phyloP scores from a whole-genome alignment of 2,329 filamentous ascomycete species.

The Dendrostoma leiphaemia region DNA sequence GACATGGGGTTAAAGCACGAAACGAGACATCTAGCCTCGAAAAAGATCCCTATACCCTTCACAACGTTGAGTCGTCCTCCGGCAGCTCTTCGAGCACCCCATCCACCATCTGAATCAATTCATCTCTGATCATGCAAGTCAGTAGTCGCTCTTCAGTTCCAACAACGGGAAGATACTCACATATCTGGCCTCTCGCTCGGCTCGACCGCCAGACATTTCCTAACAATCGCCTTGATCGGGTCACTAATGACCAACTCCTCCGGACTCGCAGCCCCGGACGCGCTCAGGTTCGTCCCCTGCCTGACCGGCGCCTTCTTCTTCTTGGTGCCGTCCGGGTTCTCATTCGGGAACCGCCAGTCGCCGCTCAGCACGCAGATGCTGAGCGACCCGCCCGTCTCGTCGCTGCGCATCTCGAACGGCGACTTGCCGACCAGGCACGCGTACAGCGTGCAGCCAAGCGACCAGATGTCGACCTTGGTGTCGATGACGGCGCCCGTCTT shows the following conservation, averaged over 20 bases:
- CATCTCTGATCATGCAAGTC: conserved; percentile 42
- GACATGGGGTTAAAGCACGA: background rate
- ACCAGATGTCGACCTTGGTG: conserved; percentile 98
- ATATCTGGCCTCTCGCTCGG: conserved; percentile 84
- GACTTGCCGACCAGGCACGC: conserved; percentile 95
- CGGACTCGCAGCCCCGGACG: conserved; percentile 27
- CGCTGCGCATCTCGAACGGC: conserved; percentile 91
- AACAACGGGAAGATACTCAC: too few species aligned
- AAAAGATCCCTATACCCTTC: background rate
- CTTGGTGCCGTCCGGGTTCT: conserved; percentile 60
- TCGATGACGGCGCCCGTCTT: conserved; percentile 90
- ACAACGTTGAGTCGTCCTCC: conserved; percentile 43
- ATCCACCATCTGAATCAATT: conserved; percentile 78
- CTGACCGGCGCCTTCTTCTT: conserved; percentile 35
- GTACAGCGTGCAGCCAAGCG: conserved; percentile 93
- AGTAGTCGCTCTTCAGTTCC: too few species aligned
- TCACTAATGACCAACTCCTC: conserved; percentile 67
- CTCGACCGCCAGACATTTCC: conserved; percentile 83
- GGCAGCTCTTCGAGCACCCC: conserved; percentile 66
- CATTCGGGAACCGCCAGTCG: conserved; percentile 95
- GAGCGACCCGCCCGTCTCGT: conserved; percentile 92
- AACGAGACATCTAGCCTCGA: background rate
- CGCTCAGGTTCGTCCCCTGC: conserved; percentile 23
- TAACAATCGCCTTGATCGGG: conserved; percentile 80
- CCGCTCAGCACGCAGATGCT: conserved; percentile 90